These are phyloP conservation scores for Hebeloma cylindrosporum DNA, from an alignment of 768 basidiomycete species.

Conservation along the genomic window DNA sequence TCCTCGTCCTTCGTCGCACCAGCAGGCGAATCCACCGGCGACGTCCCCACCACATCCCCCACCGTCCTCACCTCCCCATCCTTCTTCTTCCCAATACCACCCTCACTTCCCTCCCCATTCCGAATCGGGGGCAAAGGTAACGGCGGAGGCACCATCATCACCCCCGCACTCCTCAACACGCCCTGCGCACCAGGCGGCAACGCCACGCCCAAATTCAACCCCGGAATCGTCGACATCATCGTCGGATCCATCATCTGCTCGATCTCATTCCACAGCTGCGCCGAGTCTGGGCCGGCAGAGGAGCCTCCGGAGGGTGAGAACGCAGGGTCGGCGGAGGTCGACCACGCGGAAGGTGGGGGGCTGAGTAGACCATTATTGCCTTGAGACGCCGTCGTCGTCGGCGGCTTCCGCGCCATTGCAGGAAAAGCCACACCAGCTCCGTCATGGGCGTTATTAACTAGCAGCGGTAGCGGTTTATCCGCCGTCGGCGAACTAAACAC, in stretches of 20 bases:
- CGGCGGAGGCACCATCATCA: slow-evolving; percentile 10
- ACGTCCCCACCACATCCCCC: slow-evolving; percentile 26
- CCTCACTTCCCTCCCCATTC: slow-evolving; percentile 4
- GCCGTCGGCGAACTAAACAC: slow-evolving; percentile 6
- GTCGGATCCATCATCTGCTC: slow-evolving; percentile 29
- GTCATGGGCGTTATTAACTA: neutral
- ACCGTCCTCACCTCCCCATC: slow-evolving; percentile 14
- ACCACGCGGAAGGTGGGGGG: slow-evolving; percentile 10
- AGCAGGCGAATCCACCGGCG: slow-evolving; percentile 24
- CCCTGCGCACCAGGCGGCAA: slow-evolving; percentile 23
- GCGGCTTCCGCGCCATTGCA: neutral
- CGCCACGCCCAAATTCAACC: slow-evolving; percentile 23
- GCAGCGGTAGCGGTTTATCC: slow-evolving; percentile 13
- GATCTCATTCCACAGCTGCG: slow-evolving; percentile 28
- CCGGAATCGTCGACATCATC: slow-evolving; percentile 25
- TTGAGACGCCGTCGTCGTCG: too few species aligned
- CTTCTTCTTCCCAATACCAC: neutral
- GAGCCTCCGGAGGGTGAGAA: slow-evolving; percentile 20
- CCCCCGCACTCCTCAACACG: slow-evolving; percentile 24
- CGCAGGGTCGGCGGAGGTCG: slow-evolving; percentile 10
- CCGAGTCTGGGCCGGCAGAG: slow-evolving; percentile 23
- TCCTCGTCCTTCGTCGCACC: slow-evolving; percentile 23
- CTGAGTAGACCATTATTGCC: slow-evolving; percentile 16
- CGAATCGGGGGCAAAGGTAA: slow-evolving; percentile 1
- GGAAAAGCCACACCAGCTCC: too few species aligned